These are phyloP conservation scores for Aspergillus sparsus DNA, from an alignment of 495 filamentous ascomycete genomes.

Conservation along the genomic window DNA sequence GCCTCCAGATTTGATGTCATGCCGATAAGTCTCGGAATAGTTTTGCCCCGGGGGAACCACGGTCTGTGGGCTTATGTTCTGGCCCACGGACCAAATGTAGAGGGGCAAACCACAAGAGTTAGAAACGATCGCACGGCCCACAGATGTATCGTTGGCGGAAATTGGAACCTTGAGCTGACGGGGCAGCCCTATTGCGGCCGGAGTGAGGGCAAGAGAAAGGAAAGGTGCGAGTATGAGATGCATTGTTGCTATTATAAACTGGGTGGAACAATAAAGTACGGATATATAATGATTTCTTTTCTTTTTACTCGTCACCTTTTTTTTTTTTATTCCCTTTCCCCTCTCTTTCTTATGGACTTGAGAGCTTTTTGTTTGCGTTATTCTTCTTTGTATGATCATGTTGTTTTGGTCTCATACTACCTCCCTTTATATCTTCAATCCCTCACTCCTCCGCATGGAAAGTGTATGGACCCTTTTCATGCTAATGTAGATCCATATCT, in stretches of 20 bases:
- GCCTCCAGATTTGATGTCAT: slow-evolving; percentile 52
- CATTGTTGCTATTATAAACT: slow-evolving; percentile 19
- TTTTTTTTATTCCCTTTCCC: too few relatives aligned
- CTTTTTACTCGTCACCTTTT: too few relatives aligned
- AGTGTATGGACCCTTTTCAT: too few relatives aligned
- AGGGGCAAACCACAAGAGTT: slow-evolving; percentile 52
- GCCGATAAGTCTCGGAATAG: slow-evolving; percentile 46
- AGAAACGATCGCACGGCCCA: slow-evolving; percentile 49
- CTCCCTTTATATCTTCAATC: too few relatives aligned
- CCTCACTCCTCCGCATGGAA: too few relatives aligned
- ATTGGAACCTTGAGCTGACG: slow-evolving; percentile 4
- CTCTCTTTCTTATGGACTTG: too few relatives aligned
- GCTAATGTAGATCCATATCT: too few relatives aligned
- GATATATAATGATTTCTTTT: too few relatives aligned
- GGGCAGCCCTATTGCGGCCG: slow-evolving; percentile 1
- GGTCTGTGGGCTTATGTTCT: slow-evolving; percentile 32
- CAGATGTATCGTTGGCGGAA: slow-evolving; percentile 19
- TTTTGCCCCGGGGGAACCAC: slow-evolving; percentile 24
- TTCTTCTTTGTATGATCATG: too few relatives aligned
- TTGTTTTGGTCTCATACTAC: too few relatives aligned
- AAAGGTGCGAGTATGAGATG: slow-evolving; percentile 18
- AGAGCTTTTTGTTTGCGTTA: too few relatives aligned
- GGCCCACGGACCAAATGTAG: slow-evolving; percentile 59
- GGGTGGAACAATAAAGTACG: not conserved
- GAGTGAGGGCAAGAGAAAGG: slow-evolving; percentile 18